phyloP scores from a whole-genome alignment of 441 rosid genomes.

The Kokia cookei region DNA sequence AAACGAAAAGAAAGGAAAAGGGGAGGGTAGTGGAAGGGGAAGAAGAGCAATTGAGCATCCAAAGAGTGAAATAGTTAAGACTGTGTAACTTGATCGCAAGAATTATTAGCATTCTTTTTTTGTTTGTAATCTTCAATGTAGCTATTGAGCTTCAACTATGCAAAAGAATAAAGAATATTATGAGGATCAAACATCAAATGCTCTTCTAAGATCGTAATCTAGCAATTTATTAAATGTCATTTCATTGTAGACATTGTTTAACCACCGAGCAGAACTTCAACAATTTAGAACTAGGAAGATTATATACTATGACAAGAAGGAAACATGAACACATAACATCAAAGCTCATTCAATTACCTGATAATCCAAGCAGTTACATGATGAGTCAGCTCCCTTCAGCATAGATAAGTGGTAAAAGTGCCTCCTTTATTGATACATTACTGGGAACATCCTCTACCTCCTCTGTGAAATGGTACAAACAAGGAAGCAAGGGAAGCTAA shows the following conservation, averaged over 20 bases:
- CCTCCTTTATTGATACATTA: slow-evolving; percentile 13
- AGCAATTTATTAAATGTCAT: background rate
- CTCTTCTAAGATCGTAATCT: background rate
- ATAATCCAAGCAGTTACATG: background rate
- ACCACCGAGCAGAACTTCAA: background rate
- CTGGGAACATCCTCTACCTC: background rate
- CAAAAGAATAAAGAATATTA: background rate
- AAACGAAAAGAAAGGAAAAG: background rate
- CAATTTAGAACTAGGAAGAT: background rate
- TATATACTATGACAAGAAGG: background rate
- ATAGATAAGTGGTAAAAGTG: background rate
- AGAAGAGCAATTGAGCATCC: background rate
- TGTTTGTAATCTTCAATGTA: background rate
- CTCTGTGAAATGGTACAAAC: background rate
- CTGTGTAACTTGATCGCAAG: background rate
- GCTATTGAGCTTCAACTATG: background rate
- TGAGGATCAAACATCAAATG: background rate
- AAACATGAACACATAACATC: background rate
- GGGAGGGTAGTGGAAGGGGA: background rate
- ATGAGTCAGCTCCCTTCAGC: background rate
- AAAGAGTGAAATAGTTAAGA: too few species aligned
- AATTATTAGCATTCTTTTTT: background rate
- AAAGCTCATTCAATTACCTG: background rate
- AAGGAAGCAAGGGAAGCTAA: background rate
- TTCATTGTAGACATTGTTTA: background rate